Evolutionary conservation across 192 early-diverging fungal genomes (phyloP).

Genomic region (Obelidium mucronatum): DNA sequence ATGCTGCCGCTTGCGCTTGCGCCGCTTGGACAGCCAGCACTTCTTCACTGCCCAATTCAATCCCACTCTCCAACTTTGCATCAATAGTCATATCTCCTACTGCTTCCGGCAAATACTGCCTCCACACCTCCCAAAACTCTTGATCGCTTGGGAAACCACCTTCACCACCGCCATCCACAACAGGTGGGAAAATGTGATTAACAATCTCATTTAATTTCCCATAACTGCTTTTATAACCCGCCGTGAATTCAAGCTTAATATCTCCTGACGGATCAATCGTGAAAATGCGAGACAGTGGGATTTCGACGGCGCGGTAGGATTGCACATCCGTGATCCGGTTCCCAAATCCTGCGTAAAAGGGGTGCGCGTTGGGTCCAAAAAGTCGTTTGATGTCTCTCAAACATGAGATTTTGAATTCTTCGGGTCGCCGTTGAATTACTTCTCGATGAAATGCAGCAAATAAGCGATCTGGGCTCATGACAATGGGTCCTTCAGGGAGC

Average conservation of each 20-base stretch:
- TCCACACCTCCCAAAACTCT: conserved; percentile 27
- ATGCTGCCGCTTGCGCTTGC: not conserved
- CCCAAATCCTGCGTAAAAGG: conserved; percentile 97
- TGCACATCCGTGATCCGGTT: conserved; percentile 98
- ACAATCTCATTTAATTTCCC: conserved; percentile 91
- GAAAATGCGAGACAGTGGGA: conserved; percentile 93
- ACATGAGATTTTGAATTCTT: conserved; percentile 97
- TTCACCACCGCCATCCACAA: conserved; percentile 4
- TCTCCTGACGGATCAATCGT: conserved; percentile 94
- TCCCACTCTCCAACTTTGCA: conserved; percentile 26
- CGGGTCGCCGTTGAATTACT: conserved; percentile 92
- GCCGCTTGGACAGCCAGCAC: not conserved
- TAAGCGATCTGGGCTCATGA: conserved; percentile 94
- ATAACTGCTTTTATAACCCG: conserved; percentile 75
- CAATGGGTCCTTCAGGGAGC: conserved; percentile 92
- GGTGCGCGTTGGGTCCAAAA: conserved; percentile 75
- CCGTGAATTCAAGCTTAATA: conserved; percentile 88
- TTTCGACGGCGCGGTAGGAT: conserved; percentile 91
- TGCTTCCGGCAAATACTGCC: conserved; percentile 21
- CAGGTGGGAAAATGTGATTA: conserved; percentile 89
- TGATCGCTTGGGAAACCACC: not conserved
- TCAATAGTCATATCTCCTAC: conserved; percentile 20
- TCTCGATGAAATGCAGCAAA: conserved; percentile 93
- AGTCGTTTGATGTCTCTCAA: conserved; percentile 88
- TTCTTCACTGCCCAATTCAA: not conserved